Evolutionary conservation across 1,284 basidiomycete species (phyloP).

Genomic region (Cryptococcus depauperatus): DNA sequence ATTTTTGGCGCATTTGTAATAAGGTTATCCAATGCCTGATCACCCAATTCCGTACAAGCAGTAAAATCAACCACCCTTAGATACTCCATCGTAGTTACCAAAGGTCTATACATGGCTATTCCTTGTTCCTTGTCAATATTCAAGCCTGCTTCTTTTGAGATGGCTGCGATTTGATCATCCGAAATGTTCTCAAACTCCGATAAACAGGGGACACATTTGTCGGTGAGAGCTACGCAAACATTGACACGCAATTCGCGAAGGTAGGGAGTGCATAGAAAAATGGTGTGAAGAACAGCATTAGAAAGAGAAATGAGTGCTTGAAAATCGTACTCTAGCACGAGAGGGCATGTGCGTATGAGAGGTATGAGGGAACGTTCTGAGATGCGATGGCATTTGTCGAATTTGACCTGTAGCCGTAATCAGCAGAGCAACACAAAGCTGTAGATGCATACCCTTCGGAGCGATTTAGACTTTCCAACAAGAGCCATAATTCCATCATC

Average conservation of each 20-base stretch:
- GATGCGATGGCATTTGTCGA: slow-evolving; percentile 65
- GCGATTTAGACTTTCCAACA: slow-evolving; percentile 62
- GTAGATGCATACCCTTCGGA: slow-evolving; percentile 52
- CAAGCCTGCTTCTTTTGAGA: slow-evolving; percentile 1
- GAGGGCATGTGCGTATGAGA: slow-evolving; percentile 72
- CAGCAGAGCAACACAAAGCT: background rate
- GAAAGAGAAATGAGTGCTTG: slow-evolving; percentile 73
- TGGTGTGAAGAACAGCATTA: slow-evolving; percentile 67
- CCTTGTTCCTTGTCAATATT: slow-evolving; percentile 6
- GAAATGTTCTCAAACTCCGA: slow-evolving; percentile 36
- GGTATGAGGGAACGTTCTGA: slow-evolving; percentile 73
- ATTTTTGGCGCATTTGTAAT: slow-evolving; percentile 81
- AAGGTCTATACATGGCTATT: slow-evolving; percentile 19
- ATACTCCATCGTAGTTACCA: slow-evolving; percentile 55
- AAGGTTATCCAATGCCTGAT: slow-evolving; percentile 84
- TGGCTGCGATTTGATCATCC: slow-evolving; percentile 11
- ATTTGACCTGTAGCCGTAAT: slow-evolving; percentile 57
- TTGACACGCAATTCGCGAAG: slow-evolving; percentile 88
- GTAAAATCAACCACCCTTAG: slow-evolving; percentile 86
- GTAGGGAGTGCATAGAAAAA: slow-evolving; percentile 70
- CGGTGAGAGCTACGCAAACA: slow-evolving; percentile 69
- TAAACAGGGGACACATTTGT: slow-evolving; percentile 75
- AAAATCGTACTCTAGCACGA: slow-evolving; percentile 90
- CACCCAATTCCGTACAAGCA: slow-evolving; percentile 70
- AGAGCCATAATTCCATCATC: slow-evolving; percentile 70